A percentile compares a stretch with the other conserved stretches of the same genome.
These are phyloP conservation scores for Blastobotrys persicus DNA, from an alignment of 1,139 yeast genomes.

Conservation along the genomic window DNA sequence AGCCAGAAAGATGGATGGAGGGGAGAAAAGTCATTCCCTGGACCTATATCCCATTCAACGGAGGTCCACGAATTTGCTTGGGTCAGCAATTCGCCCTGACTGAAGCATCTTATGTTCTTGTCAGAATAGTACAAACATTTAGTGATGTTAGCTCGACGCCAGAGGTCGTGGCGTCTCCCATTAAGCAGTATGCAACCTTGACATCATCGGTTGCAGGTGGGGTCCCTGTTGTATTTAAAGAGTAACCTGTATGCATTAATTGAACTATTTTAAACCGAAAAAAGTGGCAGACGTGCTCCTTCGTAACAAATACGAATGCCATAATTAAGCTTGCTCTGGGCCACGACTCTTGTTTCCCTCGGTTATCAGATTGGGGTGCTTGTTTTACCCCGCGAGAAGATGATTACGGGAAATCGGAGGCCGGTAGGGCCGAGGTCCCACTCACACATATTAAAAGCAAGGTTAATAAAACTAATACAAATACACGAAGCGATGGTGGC, in stretches of 20 bases:
- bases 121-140: constrained; percentile 44
- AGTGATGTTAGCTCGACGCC: constrained; percentile 16
- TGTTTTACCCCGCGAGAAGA: not conserved
- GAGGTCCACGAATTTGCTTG: constrained; percentile 59
- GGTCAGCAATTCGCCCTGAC: constrained; percentile 62
- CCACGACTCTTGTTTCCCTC: too few relatives aligned
- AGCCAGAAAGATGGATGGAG: constrained; percentile 52
- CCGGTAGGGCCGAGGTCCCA: not conserved
- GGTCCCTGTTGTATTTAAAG: constrained; percentile 19
- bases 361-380: too few relatives aligned
- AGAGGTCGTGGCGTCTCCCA: constrained; percentile 4
- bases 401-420: not conserved
- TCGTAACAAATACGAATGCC: too few relatives aligned
- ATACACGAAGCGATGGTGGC: too few relatives aligned
- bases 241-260: not conserved
- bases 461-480: too few relatives aligned
- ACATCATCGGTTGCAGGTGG: constrained; percentile 25
- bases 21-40: constrained; percentile 27
- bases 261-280: not conserved
- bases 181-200: constrained; percentile 17
- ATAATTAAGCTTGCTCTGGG: too few relatives aligned
- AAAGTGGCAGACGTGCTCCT: too few relatives aligned
- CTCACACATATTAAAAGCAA: too few relatives aligned
- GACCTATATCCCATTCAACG: constrained; percentile 48
- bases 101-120: constrained; percentile 50